Base-by-base conservation (phyloP, 805 yeast species). In the Wickerhamiella sergipiensis region DNA sequence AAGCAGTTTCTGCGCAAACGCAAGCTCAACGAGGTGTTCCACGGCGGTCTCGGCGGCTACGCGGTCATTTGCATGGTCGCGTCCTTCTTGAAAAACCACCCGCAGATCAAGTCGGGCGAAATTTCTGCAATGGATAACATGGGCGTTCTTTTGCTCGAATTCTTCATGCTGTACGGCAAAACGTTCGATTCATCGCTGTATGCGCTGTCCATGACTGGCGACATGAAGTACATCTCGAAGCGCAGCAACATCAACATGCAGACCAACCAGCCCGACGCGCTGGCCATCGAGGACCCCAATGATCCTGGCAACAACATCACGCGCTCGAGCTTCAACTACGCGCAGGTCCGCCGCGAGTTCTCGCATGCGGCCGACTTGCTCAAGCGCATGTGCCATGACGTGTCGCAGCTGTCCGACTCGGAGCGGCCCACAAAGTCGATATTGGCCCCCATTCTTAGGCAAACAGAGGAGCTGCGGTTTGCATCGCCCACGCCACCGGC, bases 1-100 rank as follows among this genome's bases (percentile, higher is more conserved):
- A 89, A 92, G 66, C 95, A 85, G 62, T 90, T 89, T 61, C 71
- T 90, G 47, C 72, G 87, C 31, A 79, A 86, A 1, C 72, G 97
- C 59, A 78, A 75, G 52, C 70, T 89, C 54, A 87, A 88, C 60
- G 83, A 85, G 55, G 97, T 90, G 15, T 94, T 84, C 59, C 80
- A 81, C 21, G 98, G 98, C 48, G 97, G 97, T 0, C 69, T 90
- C 6, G 97, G 98, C 43, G 97, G 97, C 0, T 90, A 83, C 64
- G 79, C 96, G 7, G 85, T 86, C n/a, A 86, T 89, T 44, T 88
- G 96, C 60, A 61, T 92, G 62, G 87, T 84, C 17, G 81, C 80
- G 59, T 80, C 90, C 17, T 88, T 89, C 61, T 66, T 89, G 54
- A 76, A 72, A 57, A 69, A 84, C 55, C 97, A 90, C 64, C 95